Evolutionary conservation across 108 stramenopile species (phyloP), one percentile per base, ranked within the genome.

Genomic region (Pseudonitzschia delicatissima): DNA sequence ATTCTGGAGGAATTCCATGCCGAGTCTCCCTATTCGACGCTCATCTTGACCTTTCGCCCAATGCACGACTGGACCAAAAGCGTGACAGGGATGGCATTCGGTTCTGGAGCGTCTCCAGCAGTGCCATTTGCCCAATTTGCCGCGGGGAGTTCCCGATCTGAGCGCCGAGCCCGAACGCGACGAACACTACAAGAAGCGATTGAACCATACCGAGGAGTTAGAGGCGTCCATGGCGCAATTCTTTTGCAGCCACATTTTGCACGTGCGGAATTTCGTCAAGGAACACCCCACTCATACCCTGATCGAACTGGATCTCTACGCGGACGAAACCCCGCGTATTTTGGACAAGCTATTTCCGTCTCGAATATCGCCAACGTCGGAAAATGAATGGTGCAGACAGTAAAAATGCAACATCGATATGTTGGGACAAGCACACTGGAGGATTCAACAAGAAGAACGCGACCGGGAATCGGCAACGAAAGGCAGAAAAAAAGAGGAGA

Each of bases 221-320:
- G n/a, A n/a, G n/a, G n/a, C n/a, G n/a, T n/a, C n/a, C 12, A 15
- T 63, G 42, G 17, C n/a, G n/a, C 33, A 63, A 26, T 63, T 31
- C 18, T 44, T 63, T n/a, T 67, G 66, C 52, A 33, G 33, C 50
- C 66, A 67, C 23, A 53, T 67, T 17, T 11, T 9, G 0, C 50
- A 69, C 1, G 28, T 69, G 4, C 68, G 68, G 7, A 25, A 44
- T 4, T 69, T 69, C 32, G 68, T 60, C 11, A 21, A 58, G 3
- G 58, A 69, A 32, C 31, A 59, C 57, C 57, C 68, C 11, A 60
- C 68, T 26, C 68, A 69, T 31, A 7, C 36, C 8, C 33, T 69
- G 17, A 60, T 69, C 39, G 60, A 61, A 21, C 37, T 61, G 13
- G 60, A 61, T 42, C 13, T 61, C 20, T 61, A 61, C 37, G 60